phyloP scores from a whole-genome alignment of 306 rosid genomes.

The Prunus salicina region DNA sequence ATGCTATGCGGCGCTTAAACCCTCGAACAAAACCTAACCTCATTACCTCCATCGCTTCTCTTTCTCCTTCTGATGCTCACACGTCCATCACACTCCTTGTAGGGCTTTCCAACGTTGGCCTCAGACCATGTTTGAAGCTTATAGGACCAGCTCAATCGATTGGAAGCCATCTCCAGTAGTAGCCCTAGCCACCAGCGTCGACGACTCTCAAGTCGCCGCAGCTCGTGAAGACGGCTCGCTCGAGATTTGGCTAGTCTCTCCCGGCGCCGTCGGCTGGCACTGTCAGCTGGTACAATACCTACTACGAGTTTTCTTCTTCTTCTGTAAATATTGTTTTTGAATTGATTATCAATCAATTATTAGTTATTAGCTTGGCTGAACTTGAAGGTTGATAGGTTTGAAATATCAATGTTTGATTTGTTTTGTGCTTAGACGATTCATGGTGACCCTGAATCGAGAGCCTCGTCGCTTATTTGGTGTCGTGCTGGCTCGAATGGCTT shows the following conservation, averaged over 20 bases:
- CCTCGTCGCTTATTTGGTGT: constrained; percentile 86
- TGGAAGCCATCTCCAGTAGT: constrained; percentile 85
- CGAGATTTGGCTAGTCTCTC: constrained; percentile 98
- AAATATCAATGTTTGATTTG: neutral
- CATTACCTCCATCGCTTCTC: too few species aligned
- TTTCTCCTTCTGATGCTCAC: too few species aligned
- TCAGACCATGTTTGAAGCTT: constrained; percentile 47
- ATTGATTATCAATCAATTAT: neutral
- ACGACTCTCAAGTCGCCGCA: constrained; percentile 80
- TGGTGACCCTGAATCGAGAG: constrained; percentile 64
- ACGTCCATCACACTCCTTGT: neutral
- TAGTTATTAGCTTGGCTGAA: neutral
- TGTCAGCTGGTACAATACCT: constrained; percentile 65
- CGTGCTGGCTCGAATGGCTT: constrained; percentile 42
- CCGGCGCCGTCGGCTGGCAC: constrained; percentile 97
- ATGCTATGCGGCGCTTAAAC: too few species aligned
- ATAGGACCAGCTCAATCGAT: constrained; percentile 49
- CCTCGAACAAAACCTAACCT: too few species aligned
- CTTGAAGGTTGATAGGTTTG: neutral
- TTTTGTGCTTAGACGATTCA: constrained; percentile 56
- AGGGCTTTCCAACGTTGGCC: neutral
- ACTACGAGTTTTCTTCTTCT: neutral
- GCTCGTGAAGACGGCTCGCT: constrained; percentile 88
- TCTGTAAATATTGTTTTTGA: neutral
- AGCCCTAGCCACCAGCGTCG: constrained; percentile 77